Percentiles rank a stretch among this genome's conserved stretches.
Conservation (phyloP, 352 stramenopile species). For the Globisporangium spinosum region DNA sequence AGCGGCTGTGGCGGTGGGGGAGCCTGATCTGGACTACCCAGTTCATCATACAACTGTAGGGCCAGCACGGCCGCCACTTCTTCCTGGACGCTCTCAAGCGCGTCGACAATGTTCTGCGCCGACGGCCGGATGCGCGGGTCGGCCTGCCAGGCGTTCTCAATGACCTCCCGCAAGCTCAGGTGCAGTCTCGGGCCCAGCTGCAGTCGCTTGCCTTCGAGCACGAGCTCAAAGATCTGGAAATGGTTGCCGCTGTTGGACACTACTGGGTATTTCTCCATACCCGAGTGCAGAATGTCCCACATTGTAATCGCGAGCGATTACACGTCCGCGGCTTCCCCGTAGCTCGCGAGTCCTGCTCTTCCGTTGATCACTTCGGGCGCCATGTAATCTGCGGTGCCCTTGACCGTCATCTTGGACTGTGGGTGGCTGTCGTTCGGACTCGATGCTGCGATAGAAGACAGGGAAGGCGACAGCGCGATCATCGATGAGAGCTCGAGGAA, state of each 20-base stretch:
- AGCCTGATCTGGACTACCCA: slow-evolving; percentile 16
- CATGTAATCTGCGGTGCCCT: slow-evolving; percentile 72
- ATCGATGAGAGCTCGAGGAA: slow-evolving; percentile 17
- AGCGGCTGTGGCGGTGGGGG: background rate
- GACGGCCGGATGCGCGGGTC: slow-evolving; percentile 47
- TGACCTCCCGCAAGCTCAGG: slow-evolving; percentile 42
- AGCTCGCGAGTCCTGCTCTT: slow-evolving; percentile 38
- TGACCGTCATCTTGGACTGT: slow-evolving; percentile 48
- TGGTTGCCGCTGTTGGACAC: slow-evolving; percentile 28
- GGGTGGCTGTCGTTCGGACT: background rate
- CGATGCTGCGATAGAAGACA: background rate
- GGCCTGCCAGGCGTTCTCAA: slow-evolving; percentile 47
- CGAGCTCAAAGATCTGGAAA: slow-evolving; percentile 46
- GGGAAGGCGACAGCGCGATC: background rate
- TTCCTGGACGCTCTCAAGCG: slow-evolving; percentile 64
- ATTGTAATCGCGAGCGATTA: slow-evolving; percentile 60
- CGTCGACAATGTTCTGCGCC: slow-evolving; percentile 39
- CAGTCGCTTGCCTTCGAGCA: slow-evolving; percentile 42
- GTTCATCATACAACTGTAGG: slow-evolving; percentile 40
- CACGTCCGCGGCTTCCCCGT: slow-evolving; percentile 64
- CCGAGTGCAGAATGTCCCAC: slow-evolving; percentile 66
- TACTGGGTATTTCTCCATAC: slow-evolving; percentile 41
- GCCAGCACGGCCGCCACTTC: slow-evolving; percentile 43
- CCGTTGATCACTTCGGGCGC: slow-evolving; percentile 65
- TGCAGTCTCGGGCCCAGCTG: slow-evolving; percentile 32